These are phyloP conservation scores for Penicillium fimorum DNA, from an alignment of 495 filamentous ascomycete genomes.

Conservation along the genomic window DNA sequence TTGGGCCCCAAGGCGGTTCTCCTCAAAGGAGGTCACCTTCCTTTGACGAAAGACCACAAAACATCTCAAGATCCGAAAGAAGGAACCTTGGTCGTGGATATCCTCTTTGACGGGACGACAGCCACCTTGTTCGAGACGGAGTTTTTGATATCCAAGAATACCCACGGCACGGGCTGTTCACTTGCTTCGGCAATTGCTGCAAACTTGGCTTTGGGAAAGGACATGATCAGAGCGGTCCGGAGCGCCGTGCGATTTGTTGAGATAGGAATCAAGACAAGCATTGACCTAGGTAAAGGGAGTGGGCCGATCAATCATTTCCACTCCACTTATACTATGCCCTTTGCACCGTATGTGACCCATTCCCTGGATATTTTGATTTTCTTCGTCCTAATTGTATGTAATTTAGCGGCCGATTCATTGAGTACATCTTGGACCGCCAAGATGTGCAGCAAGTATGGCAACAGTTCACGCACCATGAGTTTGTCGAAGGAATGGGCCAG, in stretches of 20 bases:
- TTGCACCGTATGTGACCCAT: conserved; percentile 64
- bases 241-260: conserved; percentile 77
- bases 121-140: conserved; percentile 60
- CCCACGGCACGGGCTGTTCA: conserved; percentile 94
- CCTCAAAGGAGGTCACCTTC: conserved; percentile 91
- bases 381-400: conserved; percentile 9
- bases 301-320: conserved; percentile 96
- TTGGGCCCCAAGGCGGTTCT: conserved; percentile 79
- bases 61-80: conserved; percentile 56
- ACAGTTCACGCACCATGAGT: conserved; percentile 72
- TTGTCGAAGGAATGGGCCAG: conserved; percentile 71
- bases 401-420: conserved; percentile 72
- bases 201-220: conserved; percentile 69
- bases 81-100: conserved; percentile 65
- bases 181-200: conserved; percentile 91
- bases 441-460: conserved; percentile 72
- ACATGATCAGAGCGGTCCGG: conserved; percentile 62
- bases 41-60: conserved; percentile 59
- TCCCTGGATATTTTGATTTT: background rate
- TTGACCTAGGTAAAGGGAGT: conserved; percentile 71
- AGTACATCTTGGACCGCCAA: conserved; percentile 73
- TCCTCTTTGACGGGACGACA: conserved; percentile 62
- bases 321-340: conserved; percentile 74
- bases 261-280: conserved; percentile 75
- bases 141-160: conserved; percentile 72